Evolutionary conservation across 495 filamentous ascomycete species (phyloP).

Genomic region (Daldinia vernicosa): DNA sequence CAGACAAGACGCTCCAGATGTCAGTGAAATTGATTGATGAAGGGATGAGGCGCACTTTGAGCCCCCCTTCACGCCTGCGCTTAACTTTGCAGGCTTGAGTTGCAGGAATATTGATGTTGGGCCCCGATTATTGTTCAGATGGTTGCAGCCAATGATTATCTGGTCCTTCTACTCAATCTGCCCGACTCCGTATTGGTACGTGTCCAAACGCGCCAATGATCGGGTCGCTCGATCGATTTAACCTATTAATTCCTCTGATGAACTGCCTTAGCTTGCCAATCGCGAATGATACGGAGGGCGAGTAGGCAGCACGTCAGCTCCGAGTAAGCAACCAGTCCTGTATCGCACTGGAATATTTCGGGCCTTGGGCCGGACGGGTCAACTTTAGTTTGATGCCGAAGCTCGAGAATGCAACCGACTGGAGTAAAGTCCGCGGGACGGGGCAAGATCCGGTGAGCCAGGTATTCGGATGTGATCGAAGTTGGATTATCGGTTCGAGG

Average conservation of each 20-base stretch:
- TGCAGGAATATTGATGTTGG: slow-evolving; percentile 42
- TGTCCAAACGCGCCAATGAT: slow-evolving; percentile 42
- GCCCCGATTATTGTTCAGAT: slow-evolving; percentile 41
- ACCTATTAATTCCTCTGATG: slow-evolving; percentile 41
- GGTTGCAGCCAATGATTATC: slow-evolving; percentile 36
- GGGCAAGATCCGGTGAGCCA: slow-evolving; percentile 14
- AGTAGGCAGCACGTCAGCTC: slow-evolving; percentile 39
- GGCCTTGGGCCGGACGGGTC: slow-evolving; percentile 37
- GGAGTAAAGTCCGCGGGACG: slow-evolving; percentile 18
- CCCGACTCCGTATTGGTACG: slow-evolving; percentile 41
- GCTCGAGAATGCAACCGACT: slow-evolving; percentile 17
- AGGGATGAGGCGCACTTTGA: slow-evolving; percentile 38
- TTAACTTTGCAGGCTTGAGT: slow-evolving; percentile 32
- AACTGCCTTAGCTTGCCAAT: slow-evolving; percentile 41
- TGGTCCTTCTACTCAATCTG: slow-evolving; percentile 37
- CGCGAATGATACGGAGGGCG: slow-evolving; percentile 26
- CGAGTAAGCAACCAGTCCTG: slow-evolving; percentile 33
- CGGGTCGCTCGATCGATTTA: slow-evolving; percentile 38
- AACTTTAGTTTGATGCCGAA: slow-evolving; percentile 25
- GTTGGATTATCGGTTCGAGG: slow-evolving; percentile 38
- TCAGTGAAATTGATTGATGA: slow-evolving; percentile 39
- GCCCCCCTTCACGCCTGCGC: slow-evolving; percentile 33
- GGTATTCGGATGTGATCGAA: slow-evolving; percentile 33
- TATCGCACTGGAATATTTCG: slow-evolving; percentile 22
- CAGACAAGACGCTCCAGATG: slow-evolving; percentile 40